phyloP scores from a whole-genome alignment of 1,284 basidiomycete species.

The Peniophora sp. region DNA sequence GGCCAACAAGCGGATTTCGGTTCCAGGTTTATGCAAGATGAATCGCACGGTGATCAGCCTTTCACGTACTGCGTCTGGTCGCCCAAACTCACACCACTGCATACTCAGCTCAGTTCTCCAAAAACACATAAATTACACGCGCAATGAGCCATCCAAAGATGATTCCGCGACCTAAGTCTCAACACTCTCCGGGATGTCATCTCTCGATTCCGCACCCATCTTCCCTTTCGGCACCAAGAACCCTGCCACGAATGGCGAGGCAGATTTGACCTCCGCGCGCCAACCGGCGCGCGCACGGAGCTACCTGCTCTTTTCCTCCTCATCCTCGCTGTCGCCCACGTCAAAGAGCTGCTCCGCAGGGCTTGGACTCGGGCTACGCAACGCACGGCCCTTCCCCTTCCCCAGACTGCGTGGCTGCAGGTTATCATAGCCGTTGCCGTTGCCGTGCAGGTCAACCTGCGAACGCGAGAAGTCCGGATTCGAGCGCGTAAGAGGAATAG shows the following conservation, averaged over 20 bases:
- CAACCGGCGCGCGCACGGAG: not conserved
- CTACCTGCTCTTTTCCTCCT: slow-evolving; percentile 19
- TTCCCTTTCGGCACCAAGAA: not conserved
- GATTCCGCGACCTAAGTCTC: no score
- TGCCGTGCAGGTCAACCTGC: no score
- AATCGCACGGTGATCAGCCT: no score
- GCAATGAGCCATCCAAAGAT: no score
- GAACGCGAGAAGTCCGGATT: slow-evolving; percentile 11
- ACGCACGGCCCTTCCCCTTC: slow-evolving; percentile 36
- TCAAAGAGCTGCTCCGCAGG: slow-evolving; percentile 29
- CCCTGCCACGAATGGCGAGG: not conserved
- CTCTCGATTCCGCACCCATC: no score
- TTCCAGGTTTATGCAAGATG: no score
- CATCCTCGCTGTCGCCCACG: slow-evolving; percentile 38
- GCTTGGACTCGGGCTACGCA: slow-evolving; percentile 14
- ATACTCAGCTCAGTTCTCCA: no score
- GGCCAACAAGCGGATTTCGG: no score
- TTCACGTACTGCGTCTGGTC: no score
- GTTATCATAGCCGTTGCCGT: slow-evolving; percentile 3
- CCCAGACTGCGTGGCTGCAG: slow-evolving; percentile 9
- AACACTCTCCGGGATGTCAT: no score
- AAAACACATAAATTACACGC: no score
- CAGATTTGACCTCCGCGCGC: not conserved
- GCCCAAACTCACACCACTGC: no score
- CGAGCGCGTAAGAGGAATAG: slow-evolving; percentile 42